A percentile compares a stretch with the other conserved stretches of the same genome.
Conservation (phyloP, 2,329 filamentous ascomycete genomes). For the Neonectria sp. region DNA sequence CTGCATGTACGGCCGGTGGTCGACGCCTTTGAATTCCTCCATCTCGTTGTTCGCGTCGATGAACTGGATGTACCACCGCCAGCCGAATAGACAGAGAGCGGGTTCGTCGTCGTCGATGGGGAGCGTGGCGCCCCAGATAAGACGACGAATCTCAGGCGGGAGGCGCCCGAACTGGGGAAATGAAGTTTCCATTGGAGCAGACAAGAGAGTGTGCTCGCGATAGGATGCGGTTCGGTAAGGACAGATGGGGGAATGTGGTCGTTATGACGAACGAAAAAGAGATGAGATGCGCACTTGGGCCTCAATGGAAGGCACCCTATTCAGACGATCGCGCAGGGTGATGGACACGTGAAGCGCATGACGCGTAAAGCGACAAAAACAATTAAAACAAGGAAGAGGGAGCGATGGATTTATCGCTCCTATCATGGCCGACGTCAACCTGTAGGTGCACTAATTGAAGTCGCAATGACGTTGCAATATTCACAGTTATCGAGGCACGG, state of each 20-base stretch:
- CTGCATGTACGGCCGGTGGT: conserved; percentile 28
- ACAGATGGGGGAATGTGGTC: neutral
- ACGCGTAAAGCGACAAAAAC: neutral
- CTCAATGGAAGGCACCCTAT: neutral
- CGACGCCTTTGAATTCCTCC: conserved; percentile 15
- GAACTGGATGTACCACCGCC: conserved; percentile 33
- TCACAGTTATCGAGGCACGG: neutral
- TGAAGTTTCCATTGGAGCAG: conserved; percentile 6
- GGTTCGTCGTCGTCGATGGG: conserved; percentile 29
- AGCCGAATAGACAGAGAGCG: conserved; percentile 38
- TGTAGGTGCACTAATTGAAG: neutral
- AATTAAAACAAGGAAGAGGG: neutral
- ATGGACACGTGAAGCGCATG: neutral
- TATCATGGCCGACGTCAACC: neutral
- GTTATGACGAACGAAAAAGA: neutral
- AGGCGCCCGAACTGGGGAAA: conserved; percentile 43
- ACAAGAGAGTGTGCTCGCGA: neutral
- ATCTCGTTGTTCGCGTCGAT: conserved; percentile 13
- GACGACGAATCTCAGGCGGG: conserved; percentile 45
- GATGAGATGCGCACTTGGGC: neutral
- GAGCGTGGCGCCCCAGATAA: conserved; percentile 43
- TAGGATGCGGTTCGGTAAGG: neutral
- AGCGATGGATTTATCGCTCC: neutral
- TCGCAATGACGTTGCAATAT: neutral
- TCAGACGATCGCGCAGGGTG: neutral